A percentile compares a stretch with the other conserved stretches of the same genome.
phyloP scores from a whole-genome alignment of 306 rosid species.

The Malus orientalis region DNA sequence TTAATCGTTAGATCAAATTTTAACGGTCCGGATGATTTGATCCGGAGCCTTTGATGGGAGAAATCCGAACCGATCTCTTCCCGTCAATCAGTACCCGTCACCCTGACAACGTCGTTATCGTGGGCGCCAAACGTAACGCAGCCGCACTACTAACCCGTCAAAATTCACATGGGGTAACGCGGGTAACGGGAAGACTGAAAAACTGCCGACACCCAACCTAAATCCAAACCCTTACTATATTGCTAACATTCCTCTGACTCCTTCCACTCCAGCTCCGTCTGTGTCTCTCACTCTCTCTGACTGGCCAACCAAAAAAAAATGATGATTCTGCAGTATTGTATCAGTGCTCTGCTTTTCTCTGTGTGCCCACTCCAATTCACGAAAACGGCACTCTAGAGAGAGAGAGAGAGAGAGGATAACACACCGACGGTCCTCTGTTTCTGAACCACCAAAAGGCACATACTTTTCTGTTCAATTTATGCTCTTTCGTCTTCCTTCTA shows the following conservation, averaged over 20 bases:
- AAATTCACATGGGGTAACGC: not conserved
- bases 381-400: not conserved
- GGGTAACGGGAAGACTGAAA: not conserved
- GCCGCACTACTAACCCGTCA: not conserved
- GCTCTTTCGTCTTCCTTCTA: not conserved
- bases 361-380: not conserved
- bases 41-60: too few relatives aligned
- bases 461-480: not conserved
- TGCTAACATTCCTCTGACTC: not conserved
- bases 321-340: not conserved
- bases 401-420: not conserved
- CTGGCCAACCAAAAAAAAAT: not conserved
- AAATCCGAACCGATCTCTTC: too few relatives aligned
- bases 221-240: not conserved
- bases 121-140: not conserved
- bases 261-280: slow-evolving; percentile 4
- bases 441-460: not conserved
- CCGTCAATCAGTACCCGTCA: not conserved
- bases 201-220: slow-evolving; percentile 28
- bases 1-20: too few relatives aligned
- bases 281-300: not conserved
- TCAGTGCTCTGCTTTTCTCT: not conserved
- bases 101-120: not conserved
- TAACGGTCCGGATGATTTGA: too few relatives aligned
- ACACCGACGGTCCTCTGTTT: not conserved